Percentiles rank a stretch among this genome's conserved stretches.
These are phyloP conservation scores for Sesbania bispinosa DNA, from an alignment of 306 rosid species.

Conservation along the genomic window DNA sequence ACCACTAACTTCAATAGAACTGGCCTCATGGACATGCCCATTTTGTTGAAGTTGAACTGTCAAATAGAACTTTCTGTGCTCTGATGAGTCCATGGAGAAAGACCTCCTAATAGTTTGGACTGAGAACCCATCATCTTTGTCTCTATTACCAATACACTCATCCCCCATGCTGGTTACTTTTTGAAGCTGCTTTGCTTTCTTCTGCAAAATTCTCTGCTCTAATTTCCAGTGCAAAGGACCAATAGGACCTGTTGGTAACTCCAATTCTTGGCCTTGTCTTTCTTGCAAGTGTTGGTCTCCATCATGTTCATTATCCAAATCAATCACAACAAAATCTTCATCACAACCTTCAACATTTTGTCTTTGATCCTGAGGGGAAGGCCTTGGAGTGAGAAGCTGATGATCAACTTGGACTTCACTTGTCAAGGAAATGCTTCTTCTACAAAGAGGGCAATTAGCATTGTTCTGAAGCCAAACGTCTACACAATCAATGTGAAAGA, in stretches of 20 bases:
- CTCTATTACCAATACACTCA: slow-evolving; percentile 46
- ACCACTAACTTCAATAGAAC: slow-evolving; percentile 44
- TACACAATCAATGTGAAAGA: slow-evolving; percentile 82
- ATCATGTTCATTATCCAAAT: slow-evolving; percentile 33
- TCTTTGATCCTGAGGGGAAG: slow-evolving; percentile 39
- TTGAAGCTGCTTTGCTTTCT: slow-evolving; percentile 38
- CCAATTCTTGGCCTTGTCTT: slow-evolving; percentile 35
- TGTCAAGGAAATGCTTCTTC: slow-evolving; percentile 48
- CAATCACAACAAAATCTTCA: slow-evolving; percentile 65
- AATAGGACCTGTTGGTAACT: neutral
- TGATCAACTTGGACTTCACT: slow-evolving; percentile 16
- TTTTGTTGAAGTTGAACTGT: slow-evolving; percentile 41
- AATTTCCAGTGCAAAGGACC: slow-evolving; percentile 28
- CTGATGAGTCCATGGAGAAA: slow-evolving; percentile 67
- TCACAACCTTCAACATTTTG: slow-evolving; percentile 25
- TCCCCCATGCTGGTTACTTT: slow-evolving; percentile 66
- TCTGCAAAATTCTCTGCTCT: slow-evolving; percentile 20
- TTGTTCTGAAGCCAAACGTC: slow-evolving; percentile 80
- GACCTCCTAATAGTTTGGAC: slow-evolving; percentile 71
- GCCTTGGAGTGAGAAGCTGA: slow-evolving; percentile 35
- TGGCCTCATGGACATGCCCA: slow-evolving; percentile 25
- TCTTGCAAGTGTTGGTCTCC: slow-evolving; percentile 30
- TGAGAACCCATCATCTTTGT: slow-evolving; percentile 44
- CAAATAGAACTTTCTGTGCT: slow-evolving; percentile 44
- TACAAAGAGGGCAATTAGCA: slow-evolving; percentile 79